phyloP scores from a whole-genome alignment of 225 moss, liverwort and hornwort genomes.

The Bryoerythrophyllum caledonicum region DNA sequence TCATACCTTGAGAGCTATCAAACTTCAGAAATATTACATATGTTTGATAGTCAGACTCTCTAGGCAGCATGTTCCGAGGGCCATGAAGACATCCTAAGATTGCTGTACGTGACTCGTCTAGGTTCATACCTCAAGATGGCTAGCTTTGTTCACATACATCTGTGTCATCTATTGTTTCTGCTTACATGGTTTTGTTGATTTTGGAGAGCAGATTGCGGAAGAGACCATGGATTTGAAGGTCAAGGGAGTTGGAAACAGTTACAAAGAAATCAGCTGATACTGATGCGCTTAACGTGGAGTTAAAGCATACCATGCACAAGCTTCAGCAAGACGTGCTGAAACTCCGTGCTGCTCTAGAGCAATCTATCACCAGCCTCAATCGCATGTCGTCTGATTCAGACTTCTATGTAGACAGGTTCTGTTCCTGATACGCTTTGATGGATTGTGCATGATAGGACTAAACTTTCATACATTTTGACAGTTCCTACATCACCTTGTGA shows the following conservation, averaged over 20 bases:
- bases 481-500: constrained; percentile 11
- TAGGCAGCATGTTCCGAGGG: too few relatives aligned
- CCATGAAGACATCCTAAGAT: too few relatives aligned
- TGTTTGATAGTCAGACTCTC: constrained; percentile 2
- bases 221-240: constrained; percentile 64
- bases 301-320: constrained; percentile 63
- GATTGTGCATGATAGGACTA: too few relatives aligned
- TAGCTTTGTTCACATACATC: too few relatives aligned
- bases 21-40: constrained; percentile 3
- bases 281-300: constrained; percentile 51
- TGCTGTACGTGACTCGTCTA: too few relatives aligned
- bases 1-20: too few relatives aligned
- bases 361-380: constrained; percentile 89
- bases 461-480: too few relatives aligned
- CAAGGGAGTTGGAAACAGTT: constrained; percentile 56
- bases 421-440: too few relatives aligned
- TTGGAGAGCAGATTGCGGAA: constrained; percentile 58
- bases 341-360: constrained; percentile 90
- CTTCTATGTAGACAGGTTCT: constrained; percentile 91
- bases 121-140: too few relatives aligned
- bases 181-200: constrained; percentile 25
- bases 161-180: too few relatives aligned
- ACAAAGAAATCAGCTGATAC: constrained; percentile 56
- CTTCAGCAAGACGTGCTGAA: constrained; percentile 84
- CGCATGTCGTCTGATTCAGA: constrained; percentile 97